Evolutionary conservation across 78 protist genomes (phyloP).

Genomic region (Monocercomonoides exilis): DNA sequence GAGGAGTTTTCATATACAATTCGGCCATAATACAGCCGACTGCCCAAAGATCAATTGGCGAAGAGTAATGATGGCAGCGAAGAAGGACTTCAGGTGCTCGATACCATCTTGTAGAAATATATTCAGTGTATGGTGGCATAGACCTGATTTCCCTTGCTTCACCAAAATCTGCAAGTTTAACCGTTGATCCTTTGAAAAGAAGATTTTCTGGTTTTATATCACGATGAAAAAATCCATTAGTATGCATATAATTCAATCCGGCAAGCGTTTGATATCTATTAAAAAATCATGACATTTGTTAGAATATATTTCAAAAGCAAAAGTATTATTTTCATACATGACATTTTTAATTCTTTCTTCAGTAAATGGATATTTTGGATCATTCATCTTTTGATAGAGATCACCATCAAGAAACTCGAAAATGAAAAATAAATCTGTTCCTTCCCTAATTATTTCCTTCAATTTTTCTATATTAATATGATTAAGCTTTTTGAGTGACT

Average conservation of each 20-base stretch:
- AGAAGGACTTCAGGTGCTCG: background rate
- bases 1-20: conserved; percentile 26
- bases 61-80: background rate
- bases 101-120: conserved; percentile 24
- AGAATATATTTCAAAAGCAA: background rate
- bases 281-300: background rate
- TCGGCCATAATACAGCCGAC: conserved; percentile 52
- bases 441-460: background rate
- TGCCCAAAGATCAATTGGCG: conserved; percentile 45
- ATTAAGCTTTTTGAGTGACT: conserved; percentile 17
- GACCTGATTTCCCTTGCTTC: conserved; percentile 22
- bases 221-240: conserved; percentile 53
- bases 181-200: background rate
- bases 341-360: background rate
- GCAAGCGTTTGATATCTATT: conserved; percentile 25
- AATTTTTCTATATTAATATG: conserved; percentile 29
- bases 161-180: conserved; percentile 41
- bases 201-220: conserved; percentile 56
- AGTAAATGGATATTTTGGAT: background rate
- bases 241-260: conserved; percentile 55
- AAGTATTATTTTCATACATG: no score
- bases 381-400: conserved; percentile 9
- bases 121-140: conserved; percentile 4
- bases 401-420: conserved; percentile 36
- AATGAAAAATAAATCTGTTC: conserved; percentile 12